These are phyloP conservation scores for Scytalidium sp. DNA, from an alignment of 2,329 filamentous ascomycete genomes.

Conservation along the genomic window DNA sequence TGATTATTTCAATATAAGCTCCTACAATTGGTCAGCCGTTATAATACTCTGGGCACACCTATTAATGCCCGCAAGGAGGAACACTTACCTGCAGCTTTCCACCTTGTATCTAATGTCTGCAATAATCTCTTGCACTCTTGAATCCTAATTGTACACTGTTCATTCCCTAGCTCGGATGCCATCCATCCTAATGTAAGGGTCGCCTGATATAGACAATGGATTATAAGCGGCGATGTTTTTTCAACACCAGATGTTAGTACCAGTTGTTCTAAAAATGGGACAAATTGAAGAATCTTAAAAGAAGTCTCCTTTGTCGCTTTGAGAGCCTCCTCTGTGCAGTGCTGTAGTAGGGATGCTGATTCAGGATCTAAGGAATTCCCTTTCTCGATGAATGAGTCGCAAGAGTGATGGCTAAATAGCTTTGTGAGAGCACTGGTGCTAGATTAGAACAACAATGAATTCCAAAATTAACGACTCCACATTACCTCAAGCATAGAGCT, in stretches of 20 bases:
- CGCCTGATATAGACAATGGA: slow-evolving; percentile 9
- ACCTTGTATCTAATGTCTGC: slow-evolving; percentile 9
- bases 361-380: not conserved
- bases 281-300: not conserved
- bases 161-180: slow-evolving; percentile 2
- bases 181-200: slow-evolving; percentile 5
- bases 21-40: slow-evolving; percentile 2
- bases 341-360: not conserved
- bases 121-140: slow-evolving; percentile 4
- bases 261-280: not conserved
- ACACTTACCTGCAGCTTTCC: slow-evolving; percentile 12
- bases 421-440: not conserved
- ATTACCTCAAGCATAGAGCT: slow-evolving; percentile 14
- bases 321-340: not conserved
- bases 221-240: slow-evolving; percentile 11
- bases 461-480: not conserved
- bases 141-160: slow-evolving; percentile 5
- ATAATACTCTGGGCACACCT: no score
- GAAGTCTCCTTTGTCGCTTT: not conserved
- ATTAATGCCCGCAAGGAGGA: no score
- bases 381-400: not conserved
- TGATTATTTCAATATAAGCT: slow-evolving; percentile 11
- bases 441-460: not conserved
- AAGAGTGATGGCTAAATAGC: not conserved
- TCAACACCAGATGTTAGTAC: slow-evolving; percentile 2